These are phyloP conservation scores for Penstemon barbatus DNA, from an alignment of 257 asterid species.

Conservation along the genomic window DNA sequence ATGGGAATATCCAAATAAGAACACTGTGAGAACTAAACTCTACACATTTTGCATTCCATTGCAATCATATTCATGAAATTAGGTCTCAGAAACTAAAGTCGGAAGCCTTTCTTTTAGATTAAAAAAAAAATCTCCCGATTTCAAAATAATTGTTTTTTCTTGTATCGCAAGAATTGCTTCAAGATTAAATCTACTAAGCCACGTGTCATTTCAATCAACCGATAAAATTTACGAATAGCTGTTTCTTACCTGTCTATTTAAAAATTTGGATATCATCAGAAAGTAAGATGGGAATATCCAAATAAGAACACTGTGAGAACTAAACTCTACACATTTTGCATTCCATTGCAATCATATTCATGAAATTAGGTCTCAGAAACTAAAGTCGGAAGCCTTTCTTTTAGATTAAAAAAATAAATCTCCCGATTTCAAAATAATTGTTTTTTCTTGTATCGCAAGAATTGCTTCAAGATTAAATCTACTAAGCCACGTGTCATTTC, in stretches of 20 bases:
- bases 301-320: not conserved
- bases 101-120: not conserved
- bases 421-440: not conserved
- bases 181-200: not conserved
- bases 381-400: not conserved
- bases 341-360: slow-evolving; percentile 3
- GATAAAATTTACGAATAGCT: not conserved
- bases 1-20: not conserved
- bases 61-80: slow-evolving; percentile 3
- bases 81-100: slow-evolving; percentile 2
- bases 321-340: slow-evolving; percentile 10
- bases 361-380: not conserved
- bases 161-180: not conserved
- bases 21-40: not conserved
- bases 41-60: not conserved
- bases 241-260: not conserved
- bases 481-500: not conserved
- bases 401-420: not conserved
- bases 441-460: not conserved
- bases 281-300: not conserved
- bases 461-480: not conserved
- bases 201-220: not conserved
- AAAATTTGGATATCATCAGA: not conserved
- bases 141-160: not conserved
- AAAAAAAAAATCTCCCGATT: not conserved